Percentiles rank a stretch among this genome's conserved stretches.
phyloP scores from a whole-genome alignment of 108 stramenopile genomes.

The Pseudonitzschia pungens region DNA sequence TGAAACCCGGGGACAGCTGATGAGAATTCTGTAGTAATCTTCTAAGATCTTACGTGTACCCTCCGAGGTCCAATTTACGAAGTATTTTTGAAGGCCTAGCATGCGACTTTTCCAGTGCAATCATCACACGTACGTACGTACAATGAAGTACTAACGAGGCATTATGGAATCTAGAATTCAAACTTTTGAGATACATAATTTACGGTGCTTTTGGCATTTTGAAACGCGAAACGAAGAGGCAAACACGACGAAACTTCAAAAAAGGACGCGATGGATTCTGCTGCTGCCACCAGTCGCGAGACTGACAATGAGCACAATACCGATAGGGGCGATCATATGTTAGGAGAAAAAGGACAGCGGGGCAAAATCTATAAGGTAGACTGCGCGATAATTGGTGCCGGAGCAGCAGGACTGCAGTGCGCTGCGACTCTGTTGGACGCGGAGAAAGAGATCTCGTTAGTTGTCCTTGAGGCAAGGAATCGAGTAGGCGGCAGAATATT shows the following conservation, averaged over 20 bases:
- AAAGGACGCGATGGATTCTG: neutral
- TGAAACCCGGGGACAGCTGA: too few species aligned
- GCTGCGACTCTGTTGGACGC: constrained; percentile 24
- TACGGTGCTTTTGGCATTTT: too few species aligned
- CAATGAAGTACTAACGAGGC: too few species aligned
- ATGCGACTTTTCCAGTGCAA: too few species aligned
- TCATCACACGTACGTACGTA: too few species aligned
- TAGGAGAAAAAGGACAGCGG: neutral
- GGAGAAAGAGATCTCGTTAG: neutral
- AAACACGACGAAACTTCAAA: neutral
- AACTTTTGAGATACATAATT: too few species aligned
- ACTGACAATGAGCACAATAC: neutral
- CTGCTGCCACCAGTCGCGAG: too few species aligned
- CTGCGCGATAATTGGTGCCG: constrained; percentile 55
- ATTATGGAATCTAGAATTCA: too few species aligned
- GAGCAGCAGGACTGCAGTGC: constrained; percentile 50
- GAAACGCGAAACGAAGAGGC: neutral
- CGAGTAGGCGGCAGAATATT: constrained; percentile 55
- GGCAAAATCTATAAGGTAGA: constrained; percentile 3
- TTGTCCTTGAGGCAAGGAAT: constrained; percentile 54
- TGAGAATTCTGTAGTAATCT: too few species aligned
- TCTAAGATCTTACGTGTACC: too few species aligned
- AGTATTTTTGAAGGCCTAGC: too few species aligned
- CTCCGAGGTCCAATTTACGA: too few species aligned
- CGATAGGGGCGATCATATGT: neutral